Percentiles rank a stretch among this genome's conserved stretches.
phyloP scores from a whole-genome alignment of 2,329 filamentous ascomycete genomes.

The Tolypocladium tundrense region DNA sequence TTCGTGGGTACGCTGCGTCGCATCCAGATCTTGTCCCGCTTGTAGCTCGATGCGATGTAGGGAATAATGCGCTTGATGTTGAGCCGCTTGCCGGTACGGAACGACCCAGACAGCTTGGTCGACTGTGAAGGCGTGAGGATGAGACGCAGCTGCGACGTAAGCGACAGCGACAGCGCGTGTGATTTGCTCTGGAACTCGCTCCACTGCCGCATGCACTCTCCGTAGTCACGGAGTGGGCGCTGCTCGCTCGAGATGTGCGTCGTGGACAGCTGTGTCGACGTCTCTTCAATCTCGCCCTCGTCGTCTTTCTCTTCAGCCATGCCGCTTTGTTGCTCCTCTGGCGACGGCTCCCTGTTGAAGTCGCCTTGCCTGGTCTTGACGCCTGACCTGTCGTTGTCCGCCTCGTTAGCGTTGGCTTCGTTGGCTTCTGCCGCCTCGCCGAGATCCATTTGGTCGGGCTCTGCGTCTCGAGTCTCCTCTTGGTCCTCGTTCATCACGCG shows the following conservation, averaged over 20 bases:
- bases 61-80: conserved; percentile 99
- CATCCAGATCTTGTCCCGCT: conserved; percentile 99
- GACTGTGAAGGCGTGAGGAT: conserved; percentile 91
- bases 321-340: conserved; percentile 22
- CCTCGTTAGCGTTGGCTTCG: conserved; percentile 31
- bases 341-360: conserved; percentile 40
- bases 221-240: conserved; percentile 35
- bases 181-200: conserved; percentile 74
- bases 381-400: conserved; percentile 46
- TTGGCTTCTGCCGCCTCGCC: conserved; percentile 20
- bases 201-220: conserved; percentile 66
- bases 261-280: conserved; percentile 56
- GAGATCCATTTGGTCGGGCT: conserved; percentile 34
- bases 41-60: conserved; percentile 96
- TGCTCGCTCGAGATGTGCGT: conserved; percentile 53
- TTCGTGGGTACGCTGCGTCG: conserved; percentile 84
- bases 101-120: conserved; percentile 92
- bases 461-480: conserved; percentile 32
- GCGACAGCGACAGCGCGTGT: conserved; percentile 72
- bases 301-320: conserved; percentile 40
- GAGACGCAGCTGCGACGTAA: conserved; percentile 90
- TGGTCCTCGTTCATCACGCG: conserved; percentile 43
- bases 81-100: conserved; percentile 93
- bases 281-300: conserved; percentile 37
- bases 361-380: conserved; percentile 51